Evolutionary conservation across 2,329 filamentous ascomycete genomes (phyloP).

Genomic region (Trichoderma polysporum): DNA sequence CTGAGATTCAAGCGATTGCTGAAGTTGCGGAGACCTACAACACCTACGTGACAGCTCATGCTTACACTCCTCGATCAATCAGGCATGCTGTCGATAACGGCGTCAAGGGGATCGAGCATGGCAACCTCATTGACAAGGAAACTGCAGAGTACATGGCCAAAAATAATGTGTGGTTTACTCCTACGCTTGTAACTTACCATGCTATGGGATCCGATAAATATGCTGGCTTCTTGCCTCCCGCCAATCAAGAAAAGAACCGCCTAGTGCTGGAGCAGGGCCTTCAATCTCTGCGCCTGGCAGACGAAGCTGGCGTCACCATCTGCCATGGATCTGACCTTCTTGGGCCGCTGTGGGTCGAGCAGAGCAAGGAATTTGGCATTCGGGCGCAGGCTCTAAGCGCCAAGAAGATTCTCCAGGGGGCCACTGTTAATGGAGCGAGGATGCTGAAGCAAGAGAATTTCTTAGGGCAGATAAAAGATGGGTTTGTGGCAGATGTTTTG

Average conservation of each 20-base stretch:
- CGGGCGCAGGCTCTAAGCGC: constrained; percentile 28
- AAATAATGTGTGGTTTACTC: constrained; percentile 50
- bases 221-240: constrained; percentile 43
- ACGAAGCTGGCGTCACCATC: constrained; percentile 53
- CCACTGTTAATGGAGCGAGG: constrained; percentile 49
- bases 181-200: constrained; percentile 54
- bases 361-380: constrained; percentile 36
- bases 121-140: constrained; percentile 43
- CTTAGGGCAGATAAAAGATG: constrained; percentile 52
- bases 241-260: constrained; percentile 49
- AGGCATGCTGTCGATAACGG: constrained; percentile 55
- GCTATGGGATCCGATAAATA: constrained; percentile 47
- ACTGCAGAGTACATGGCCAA: constrained; percentile 52
- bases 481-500: constrained; percentile 54
- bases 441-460: constrained; percentile 46
- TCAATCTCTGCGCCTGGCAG: constrained; percentile 46
- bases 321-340: constrained; percentile 51
- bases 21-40: constrained; percentile 48
- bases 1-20: constrained; percentile 55
- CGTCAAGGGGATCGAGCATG: constrained; percentile 52
- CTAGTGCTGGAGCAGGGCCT: constrained; percentile 50
- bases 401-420: constrained; percentile 31
- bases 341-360: constrained; percentile 33
- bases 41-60: constrained; percentile 58
- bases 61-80: constrained; percentile 56